Percentiles rank a stretch among this genome's conserved stretches.
Evolutionary conservation across 78 protist genomes (phyloP).

Genomic region (Emiliania huxleyi): DNA sequence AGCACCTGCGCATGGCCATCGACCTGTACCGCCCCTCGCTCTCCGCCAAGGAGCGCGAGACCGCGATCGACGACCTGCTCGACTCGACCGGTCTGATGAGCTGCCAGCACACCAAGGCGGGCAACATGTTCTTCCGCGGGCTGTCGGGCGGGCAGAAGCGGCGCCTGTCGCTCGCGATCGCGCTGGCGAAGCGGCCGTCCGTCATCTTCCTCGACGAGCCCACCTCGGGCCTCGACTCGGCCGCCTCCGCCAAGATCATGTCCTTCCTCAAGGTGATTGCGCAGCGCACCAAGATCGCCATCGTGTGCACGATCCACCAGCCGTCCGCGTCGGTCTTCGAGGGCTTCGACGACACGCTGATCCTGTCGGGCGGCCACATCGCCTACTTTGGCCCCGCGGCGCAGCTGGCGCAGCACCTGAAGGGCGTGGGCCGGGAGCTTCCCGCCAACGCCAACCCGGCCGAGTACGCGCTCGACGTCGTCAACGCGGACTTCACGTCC

Average conservation of each 20-base stretch:
- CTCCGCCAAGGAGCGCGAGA: neutral
- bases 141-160: conserved; percentile 60
- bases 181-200: conserved; percentile 64
- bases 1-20: neutral
- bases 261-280: conserved; percentile 44
- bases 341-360: conserved; percentile 31
- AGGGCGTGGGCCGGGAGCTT: neutral
- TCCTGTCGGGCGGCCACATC: conserved; percentile 16
- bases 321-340: conserved; percentile 45
- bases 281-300: neutral
- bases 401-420: neutral
- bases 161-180: conserved; percentile 58
- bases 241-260: conserved; percentile 56
- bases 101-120: neutral
- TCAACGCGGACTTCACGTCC: neutral
- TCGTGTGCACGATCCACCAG: conserved; percentile 68
- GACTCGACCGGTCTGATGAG: neutral
- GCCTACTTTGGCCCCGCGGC: conserved; percentile 15
- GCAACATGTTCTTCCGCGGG: conserved; percentile 34
- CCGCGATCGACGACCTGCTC: neutral
- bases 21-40: neutral
- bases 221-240: conserved; percentile 72
- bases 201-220: conserved; percentile 84
- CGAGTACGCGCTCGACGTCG: neutral
- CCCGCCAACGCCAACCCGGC: neutral